phyloP scores from a whole-genome alignment of 1,139 yeast species.

The Saccharomyces hybrid region DNA sequence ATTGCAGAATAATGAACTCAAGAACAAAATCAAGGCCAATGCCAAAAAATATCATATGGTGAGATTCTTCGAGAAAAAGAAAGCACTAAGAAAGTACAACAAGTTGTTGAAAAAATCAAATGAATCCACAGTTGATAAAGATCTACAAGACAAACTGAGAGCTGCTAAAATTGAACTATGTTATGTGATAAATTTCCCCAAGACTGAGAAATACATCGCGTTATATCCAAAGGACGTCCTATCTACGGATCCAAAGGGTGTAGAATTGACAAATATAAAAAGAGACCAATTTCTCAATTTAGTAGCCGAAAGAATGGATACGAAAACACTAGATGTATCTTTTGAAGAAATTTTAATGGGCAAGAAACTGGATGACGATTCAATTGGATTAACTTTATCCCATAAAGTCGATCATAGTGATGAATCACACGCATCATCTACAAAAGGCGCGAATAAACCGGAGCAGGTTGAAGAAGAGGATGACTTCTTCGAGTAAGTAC shows the following conservation, averaged over 20 bases:
- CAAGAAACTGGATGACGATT: slow-evolving; percentile 30
- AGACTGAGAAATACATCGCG: slow-evolving; percentile 71
- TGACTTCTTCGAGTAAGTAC: slow-evolving; percentile 41
- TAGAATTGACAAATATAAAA: slow-evolving; percentile 40
- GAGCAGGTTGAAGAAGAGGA: slow-evolving; percentile 31
- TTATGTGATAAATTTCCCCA: slow-evolving; percentile 73
- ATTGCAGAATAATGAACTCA: slow-evolving; percentile 46
- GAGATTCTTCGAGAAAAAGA: slow-evolving; percentile 82
- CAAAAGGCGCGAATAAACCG: slow-evolving; percentile 6
- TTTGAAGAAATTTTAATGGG: slow-evolving; percentile 53
- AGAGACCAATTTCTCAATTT: slow-evolving; percentile 45
- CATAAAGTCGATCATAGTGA: slow-evolving; percentile 8
- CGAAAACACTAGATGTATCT: slow-evolving; percentile 49
- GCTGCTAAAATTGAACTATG: slow-evolving; percentile 68
- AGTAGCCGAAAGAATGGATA: slow-evolving; percentile 45
- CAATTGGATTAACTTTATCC: slow-evolving; percentile 22
- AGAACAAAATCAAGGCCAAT: slow-evolving; percentile 47
- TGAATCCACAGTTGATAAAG: slow-evolving; percentile 18
- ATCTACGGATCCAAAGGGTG: slow-evolving; percentile 20
- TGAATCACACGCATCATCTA: slow-evolving; percentile 8
- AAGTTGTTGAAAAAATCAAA: slow-evolving; percentile 45
- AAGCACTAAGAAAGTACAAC: slow-evolving; percentile 70
- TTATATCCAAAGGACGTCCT: slow-evolving; percentile 45
- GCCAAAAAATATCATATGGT: slow-evolving; percentile 92
- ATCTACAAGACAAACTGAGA: slow-evolving; percentile 46